Evolutionary conservation across 78 protist genomes (phyloP), one percentile per base, ranked within the genome.

Genomic region (Isochrysis galbana): DNA sequence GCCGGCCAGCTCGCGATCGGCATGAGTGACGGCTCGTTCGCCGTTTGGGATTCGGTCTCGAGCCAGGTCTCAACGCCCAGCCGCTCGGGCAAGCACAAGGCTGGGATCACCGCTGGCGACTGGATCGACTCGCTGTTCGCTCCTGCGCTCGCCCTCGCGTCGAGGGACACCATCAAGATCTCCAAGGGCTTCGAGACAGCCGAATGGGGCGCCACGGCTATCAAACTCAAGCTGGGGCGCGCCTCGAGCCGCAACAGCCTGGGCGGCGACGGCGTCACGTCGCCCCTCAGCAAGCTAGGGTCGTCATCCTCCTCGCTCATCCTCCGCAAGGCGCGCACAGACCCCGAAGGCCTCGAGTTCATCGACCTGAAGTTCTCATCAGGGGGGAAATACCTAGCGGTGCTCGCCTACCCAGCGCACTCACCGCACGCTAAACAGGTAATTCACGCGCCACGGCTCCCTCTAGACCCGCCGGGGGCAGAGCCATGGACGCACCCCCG

Each of bases 1-100:
- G 72, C 72, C 38, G 72, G 72, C 32, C 72, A 61, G 72, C 72
- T 61, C 72, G 72, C 72, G 38, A n/a, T 61, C n/a, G 72, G 72
- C 72, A 61, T 61, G 72, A 23, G 26, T 23, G 72, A 61, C 72
- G 72, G 72, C 26, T 23, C 72, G 38, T 61, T 61, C 32, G 32
- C 22, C 72, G 7, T 19, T 2, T 19, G 32, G 22, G 72, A 61
- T 1, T 4, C 72, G 7, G 5, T 61, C n/a, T 61, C 72, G 32
- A 21, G 11, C n/a, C n/a, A 61, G n/a, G 26, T 61, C 32, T 61
- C 72, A n/a, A 61, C 72, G n/a, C 26, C 72, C 5, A n/a, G 72
- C 32, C 26, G n/a, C 38, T 23, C 72, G 72, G 72, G 72, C 72
- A 61, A 61, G 72, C 72, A 61, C 72, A 21, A 4, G 72, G 4